Evolutionary conservation across 169 alveolate species (phyloP).

Genomic region (Eimeria tenella): DNA sequence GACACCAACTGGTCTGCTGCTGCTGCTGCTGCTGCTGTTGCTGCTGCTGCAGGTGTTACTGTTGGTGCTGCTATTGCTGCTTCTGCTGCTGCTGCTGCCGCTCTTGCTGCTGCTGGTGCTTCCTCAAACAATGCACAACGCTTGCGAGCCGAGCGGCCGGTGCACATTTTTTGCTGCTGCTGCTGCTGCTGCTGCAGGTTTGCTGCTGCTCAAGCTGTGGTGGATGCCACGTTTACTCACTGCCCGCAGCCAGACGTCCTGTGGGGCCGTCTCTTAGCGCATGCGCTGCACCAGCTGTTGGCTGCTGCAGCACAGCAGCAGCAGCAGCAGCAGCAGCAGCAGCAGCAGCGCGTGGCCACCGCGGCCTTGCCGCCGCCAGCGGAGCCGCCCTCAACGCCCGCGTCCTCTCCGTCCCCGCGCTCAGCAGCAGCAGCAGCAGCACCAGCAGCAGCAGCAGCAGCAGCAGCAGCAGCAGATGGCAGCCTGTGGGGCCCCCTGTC

Average conservation of each 20-base stretch:
- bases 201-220: conserved; percentile 59
- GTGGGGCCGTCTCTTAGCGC: conserved; percentile 37
- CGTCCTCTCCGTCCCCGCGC: background rate
- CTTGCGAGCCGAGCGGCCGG: too few species aligned
- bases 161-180: background rate
- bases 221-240: conserved; percentile 52
- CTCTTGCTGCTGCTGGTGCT: background rate
- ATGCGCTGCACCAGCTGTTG: background rate
- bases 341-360: background rate
- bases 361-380: background rate
- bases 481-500: background rate
- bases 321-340: background rate
- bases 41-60: too few species aligned
- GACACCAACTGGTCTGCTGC: conserved; percentile 43
- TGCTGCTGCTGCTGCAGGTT: conserved; percentile 29
- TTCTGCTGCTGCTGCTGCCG: too few species aligned
- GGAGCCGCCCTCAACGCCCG: background rate
- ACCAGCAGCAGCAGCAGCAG: conserved; percentile 11
- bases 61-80: too few species aligned
- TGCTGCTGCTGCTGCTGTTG: background rate
- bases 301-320: background rate
- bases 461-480: background rate
- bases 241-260: conserved; percentile 40
- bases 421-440: background rate
- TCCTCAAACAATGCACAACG: background rate